phyloP scores from a whole-genome alignment of 148 eudicot species.

The Vaccinium corymbosum region DNA sequence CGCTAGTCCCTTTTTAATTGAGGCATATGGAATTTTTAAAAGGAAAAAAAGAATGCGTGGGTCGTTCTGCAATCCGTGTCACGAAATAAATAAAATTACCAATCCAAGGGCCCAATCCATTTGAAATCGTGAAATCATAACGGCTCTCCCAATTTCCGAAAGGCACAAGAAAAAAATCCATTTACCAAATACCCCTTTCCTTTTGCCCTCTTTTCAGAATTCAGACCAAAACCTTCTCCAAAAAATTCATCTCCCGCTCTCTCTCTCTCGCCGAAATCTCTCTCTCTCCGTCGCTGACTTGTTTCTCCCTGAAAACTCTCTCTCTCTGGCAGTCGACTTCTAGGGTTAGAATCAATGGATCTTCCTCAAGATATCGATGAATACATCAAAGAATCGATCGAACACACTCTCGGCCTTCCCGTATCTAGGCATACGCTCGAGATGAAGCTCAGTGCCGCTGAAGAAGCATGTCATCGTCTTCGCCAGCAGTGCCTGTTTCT shows the following conservation, averaged over 20 bases:
- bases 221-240: neutral
- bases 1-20: too few relatives aligned
- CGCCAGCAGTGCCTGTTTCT: constrained; percentile 52
- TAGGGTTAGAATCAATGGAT: constrained; percentile 45
- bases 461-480: constrained; percentile 39
- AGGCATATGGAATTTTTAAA: too few relatives aligned
- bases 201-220: neutral
- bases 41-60: too few relatives aligned
- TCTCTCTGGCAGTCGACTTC: neutral
- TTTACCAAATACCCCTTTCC: neutral
- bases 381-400: constrained; percentile 65
- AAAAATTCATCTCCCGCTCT: neutral
- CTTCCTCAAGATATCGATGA: constrained; percentile 58
- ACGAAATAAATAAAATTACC: neutral
- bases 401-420: constrained; percentile 51
- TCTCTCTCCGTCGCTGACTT: neutral
- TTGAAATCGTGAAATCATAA: constrained; percentile 3
- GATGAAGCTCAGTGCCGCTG: constrained; percentile 50
- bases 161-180: neutral
- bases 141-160: constrained; percentile 1
- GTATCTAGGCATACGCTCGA: constrained; percentile 56
- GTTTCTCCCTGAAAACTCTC: neutral
- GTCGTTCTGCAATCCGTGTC: neutral
- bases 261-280: neutral
- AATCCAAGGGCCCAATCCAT: neutral